Conservation (phyloP, 805 yeast species). For the Suhomyces faveliae region DNA sequence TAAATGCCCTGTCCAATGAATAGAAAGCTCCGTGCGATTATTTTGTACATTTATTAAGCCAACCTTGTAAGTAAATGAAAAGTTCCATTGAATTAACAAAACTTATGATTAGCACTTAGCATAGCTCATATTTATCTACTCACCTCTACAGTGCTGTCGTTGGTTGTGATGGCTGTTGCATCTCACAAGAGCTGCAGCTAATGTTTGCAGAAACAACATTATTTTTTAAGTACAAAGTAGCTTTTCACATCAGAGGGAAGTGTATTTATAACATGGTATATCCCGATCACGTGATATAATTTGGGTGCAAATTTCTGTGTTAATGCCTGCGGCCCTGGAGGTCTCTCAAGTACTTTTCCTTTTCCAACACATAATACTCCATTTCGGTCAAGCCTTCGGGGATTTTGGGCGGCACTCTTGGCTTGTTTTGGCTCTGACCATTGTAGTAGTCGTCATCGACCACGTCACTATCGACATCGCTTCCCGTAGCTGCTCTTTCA, state of each 20-base stretch:
- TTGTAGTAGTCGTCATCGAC: slow-evolving; percentile 4
- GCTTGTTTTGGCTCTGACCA: slow-evolving; percentile 28
- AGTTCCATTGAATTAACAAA: too few species aligned
- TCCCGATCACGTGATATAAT: not conserved
- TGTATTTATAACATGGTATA: not conserved
- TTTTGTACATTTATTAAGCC: too few species aligned
- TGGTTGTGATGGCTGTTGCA: not conserved
- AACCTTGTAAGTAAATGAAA: too few species aligned
- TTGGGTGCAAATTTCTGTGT: not conserved
- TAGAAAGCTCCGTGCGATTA: too few species aligned
- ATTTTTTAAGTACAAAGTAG: not conserved
- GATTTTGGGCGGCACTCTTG: slow-evolving; percentile 44
- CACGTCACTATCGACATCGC: slow-evolving; percentile 7
- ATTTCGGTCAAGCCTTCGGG: slow-evolving; percentile 41
- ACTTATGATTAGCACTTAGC: too few species aligned
- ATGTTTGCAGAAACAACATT: not conserved
- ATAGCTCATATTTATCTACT: too few species aligned
- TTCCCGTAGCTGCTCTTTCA: slow-evolving; percentile 11
- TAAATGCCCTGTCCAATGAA: not conserved
- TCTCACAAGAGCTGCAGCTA: not conserved
- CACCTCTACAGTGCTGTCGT: too few species aligned
- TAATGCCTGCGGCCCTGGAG: slow-evolving; percentile 27
- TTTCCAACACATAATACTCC: slow-evolving; percentile 43
- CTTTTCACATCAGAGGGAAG: not conserved
- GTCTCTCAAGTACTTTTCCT: slow-evolving; percentile 38